phyloP scores from a whole-genome alignment of 345 rosid genomes.

The Linum lewisii region DNA sequence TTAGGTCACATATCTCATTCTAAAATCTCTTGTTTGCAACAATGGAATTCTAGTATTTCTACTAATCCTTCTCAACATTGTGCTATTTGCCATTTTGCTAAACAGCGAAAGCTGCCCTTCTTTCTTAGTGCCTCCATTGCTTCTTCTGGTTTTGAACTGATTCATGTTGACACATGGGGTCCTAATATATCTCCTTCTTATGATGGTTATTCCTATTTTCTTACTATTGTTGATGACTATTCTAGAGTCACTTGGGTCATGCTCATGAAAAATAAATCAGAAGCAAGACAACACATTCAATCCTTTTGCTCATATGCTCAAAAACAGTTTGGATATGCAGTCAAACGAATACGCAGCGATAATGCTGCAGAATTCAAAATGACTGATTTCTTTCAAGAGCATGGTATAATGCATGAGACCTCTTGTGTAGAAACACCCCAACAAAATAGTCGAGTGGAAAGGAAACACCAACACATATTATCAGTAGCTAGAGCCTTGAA shows the following conservation, averaged over 20 bases:
- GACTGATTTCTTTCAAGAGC: background rate
- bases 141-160: background rate
- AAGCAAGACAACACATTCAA: background rate
- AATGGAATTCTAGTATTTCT: background rate
- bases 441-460: background rate
- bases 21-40: background rate
- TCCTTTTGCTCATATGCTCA: background rate
- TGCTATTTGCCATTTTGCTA: too few relatives aligned
- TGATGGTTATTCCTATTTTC: too few relatives aligned
- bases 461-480: too few relatives aligned
- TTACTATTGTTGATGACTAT: too few relatives aligned
- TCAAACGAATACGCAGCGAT: background rate
- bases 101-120: background rate
- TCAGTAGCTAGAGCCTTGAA: too few relatives aligned
- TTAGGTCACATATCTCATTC: background rate
- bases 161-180: background rate
- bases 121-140: background rate
- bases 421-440: conserved; percentile 1
- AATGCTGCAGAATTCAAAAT: background rate
- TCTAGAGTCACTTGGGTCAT: too few relatives aligned
- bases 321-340: background rate
- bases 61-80: background rate
- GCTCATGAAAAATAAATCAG: background rate
- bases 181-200: background rate
- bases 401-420: background rate